phyloP scores from a whole-genome alignment of 306 rosid genomes.

The Senna tora region DNA sequence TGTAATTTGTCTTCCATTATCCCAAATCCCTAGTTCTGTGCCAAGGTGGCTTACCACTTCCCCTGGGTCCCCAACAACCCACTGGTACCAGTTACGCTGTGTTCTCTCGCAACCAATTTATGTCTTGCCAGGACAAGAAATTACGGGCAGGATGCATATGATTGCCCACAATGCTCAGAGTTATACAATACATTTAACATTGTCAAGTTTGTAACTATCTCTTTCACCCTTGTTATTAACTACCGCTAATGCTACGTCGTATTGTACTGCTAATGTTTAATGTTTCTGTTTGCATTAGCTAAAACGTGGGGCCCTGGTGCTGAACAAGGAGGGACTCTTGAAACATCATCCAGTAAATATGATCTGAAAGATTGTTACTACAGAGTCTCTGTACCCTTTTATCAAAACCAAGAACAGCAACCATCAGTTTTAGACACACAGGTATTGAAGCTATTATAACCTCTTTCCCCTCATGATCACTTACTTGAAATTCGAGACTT shows the following conservation, averaged over 20 bases:
- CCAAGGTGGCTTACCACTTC: slow-evolving; percentile 89
- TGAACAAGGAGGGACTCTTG: slow-evolving; percentile 81
- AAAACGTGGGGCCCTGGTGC: slow-evolving; percentile 96
- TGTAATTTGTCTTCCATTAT: slow-evolving; percentile 12
- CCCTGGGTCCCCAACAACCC: slow-evolving; percentile 87
- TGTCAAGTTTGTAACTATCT: slow-evolving; percentile 57
- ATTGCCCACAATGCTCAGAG: slow-evolving; percentile 88
- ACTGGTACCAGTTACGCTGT: slow-evolving; percentile 88
- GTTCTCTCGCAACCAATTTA: slow-evolving; percentile 85
- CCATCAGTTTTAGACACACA: slow-evolving; percentile 54
- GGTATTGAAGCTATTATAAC: slow-evolving; percentile 45
- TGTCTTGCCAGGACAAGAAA: slow-evolving; percentile 91
- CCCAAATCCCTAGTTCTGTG: slow-evolving; percentile 58
- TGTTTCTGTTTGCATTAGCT: slow-evolving; percentile 50
- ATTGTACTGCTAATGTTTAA: slow-evolving; percentile 34
- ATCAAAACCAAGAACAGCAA: slow-evolving; percentile 74
- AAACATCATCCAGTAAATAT: slow-evolving; percentile 83
- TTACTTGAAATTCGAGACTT: not conserved
- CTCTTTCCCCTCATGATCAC: not conserved
- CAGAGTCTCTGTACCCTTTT: slow-evolving; percentile 91
- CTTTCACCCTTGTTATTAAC: not conserved
- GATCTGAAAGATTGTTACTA: slow-evolving; percentile 92
- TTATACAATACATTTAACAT: slow-evolving; percentile 70
- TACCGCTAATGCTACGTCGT: not conserved
- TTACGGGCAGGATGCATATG: slow-evolving; percentile 81